phyloP scores from a whole-genome alignment of 2,329 filamentous ascomycete species.

The Clarireedia paspali region DNA sequence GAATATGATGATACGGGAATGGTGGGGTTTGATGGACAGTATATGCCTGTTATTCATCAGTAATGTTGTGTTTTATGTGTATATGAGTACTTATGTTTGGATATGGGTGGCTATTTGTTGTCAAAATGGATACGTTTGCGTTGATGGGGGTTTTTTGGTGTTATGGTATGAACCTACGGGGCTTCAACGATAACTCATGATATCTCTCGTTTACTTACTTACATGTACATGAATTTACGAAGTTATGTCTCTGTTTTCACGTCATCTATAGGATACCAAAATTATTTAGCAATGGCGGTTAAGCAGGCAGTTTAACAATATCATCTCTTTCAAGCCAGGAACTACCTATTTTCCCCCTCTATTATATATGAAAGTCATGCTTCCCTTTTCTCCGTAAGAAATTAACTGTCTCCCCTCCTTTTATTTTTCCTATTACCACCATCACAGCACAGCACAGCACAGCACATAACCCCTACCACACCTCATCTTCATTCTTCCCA shows the following conservation, averaged over 20 bases:
- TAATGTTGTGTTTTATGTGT: not conserved
- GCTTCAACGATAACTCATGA: not conserved
- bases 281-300: not conserved
- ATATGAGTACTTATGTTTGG: too few relatives aligned
- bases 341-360: too few relatives aligned
- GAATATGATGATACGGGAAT: constrained; percentile 2
- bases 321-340: not conserved
- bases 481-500: too few relatives aligned
- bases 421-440: too few relatives aligned
- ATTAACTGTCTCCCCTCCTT: too few relatives aligned
- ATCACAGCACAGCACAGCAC: too few relatives aligned
- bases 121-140: not conserved
- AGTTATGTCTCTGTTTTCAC: not conserved
- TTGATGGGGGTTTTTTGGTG: not conserved
- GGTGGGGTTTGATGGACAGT: not conserved
- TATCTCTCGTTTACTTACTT: not conserved
- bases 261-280: not conserved
- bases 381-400: too few relatives aligned
- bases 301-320: not conserved
- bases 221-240: not conserved
- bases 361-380: too few relatives aligned
- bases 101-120: not conserved
- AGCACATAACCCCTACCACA: too few relatives aligned
- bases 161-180: not conserved
- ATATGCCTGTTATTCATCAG: constrained; percentile 2